Evolutionary conservation across 345 rosid species (phyloP), one percentile per base, ranked within the genome.

Genomic region (Anacardium occidentale): DNA sequence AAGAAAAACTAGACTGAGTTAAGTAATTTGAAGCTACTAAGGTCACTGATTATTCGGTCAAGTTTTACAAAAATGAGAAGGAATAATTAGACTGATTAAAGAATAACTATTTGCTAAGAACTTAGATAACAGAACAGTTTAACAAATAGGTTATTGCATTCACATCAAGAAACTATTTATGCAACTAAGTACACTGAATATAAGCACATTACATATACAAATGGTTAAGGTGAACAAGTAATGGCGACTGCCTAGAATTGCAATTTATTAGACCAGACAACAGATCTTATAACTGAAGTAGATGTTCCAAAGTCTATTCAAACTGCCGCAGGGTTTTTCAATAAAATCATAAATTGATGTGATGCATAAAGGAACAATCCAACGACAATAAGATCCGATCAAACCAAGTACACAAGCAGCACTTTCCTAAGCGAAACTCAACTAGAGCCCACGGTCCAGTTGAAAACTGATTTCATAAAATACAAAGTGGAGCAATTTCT

Each of bases 401-500:
- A 32, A 54, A n/a, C 58, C 60, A 44, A 50, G 53, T 9, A 52
- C 59, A 53, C 2, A 54, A 40, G 37, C 63, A 69, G 52, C 53
- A 55, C 40, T 55, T 69, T 55, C 63, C 53, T 25, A 40, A 57
- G 32, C 45, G 14, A 42, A 69, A 56, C 64, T 22, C 24, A 57
- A 34, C 37, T 40, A 69, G 45, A 42, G 53, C 54, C 24, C 64
- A 22, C 5, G 18, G 42, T 44, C 22, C 42, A 3, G 13, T 40
- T 42, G 25, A 44, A 63, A 57, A 55, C 40, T 11, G 34, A 17
- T 53, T n/a, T n/a, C 5, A 52, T 20, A 50, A 67, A 52, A 29
- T 51, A 67, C 48, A 24, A 69, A 40, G 8, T 42, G 37, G 37
- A 15, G 2, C 26, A 40, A 55, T 53, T 4, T 17, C n/a, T 50